Evolutionary conservation across 371 early-diverging fungal species (phyloP).

Genomic region (Syncephalastrum racemosum): DNA sequence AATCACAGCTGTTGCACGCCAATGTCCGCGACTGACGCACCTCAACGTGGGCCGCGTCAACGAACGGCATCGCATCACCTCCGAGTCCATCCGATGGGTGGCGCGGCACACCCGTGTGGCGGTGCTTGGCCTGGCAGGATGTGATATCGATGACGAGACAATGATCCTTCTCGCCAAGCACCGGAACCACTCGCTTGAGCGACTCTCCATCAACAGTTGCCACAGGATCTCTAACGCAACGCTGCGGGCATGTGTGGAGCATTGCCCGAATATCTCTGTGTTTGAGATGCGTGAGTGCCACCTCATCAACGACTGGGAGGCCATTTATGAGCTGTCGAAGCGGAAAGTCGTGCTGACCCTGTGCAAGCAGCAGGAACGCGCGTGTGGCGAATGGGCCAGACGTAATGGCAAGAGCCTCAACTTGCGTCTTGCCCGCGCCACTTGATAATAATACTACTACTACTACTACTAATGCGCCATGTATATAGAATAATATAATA

Average conservation of each 20-base stretch:
- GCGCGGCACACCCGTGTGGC: slow-evolving; percentile 48
- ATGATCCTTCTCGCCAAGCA: slow-evolving; percentile 46
- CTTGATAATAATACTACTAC: background rate
- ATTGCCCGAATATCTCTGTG: slow-evolving; percentile 56
- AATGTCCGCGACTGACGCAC: slow-evolving; percentile 51
- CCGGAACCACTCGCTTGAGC: slow-evolving; percentile 40
- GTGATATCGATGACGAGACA: slow-evolving; percentile 55
- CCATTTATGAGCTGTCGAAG: slow-evolving; percentile 26
- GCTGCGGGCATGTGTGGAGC: slow-evolving; percentile 40
- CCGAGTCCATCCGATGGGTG: slow-evolving; percentile 46
- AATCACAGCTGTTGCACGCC: slow-evolving; percentile 43
- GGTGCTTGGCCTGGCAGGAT: slow-evolving; percentile 59
- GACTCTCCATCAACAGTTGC: slow-evolving; percentile 59
- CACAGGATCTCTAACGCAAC: slow-evolving; percentile 47
- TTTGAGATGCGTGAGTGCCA: slow-evolving; percentile 63
- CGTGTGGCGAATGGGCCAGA: slow-evolving; percentile 35
- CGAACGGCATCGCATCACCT: slow-evolving; percentile 49
- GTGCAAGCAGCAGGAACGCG: slow-evolving; percentile 42
- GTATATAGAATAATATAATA: too few species aligned
- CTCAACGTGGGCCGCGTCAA: slow-evolving; percentile 59
- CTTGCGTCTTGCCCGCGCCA: background rate
- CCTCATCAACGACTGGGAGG: slow-evolving; percentile 43
- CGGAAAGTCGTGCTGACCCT: slow-evolving; percentile 40
- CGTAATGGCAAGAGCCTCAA: slow-evolving; percentile 4
- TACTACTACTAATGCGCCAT: too few species aligned